These are phyloP conservation scores for Sporisorium exsertum DNA, from an alignment of 1,284 basidiomycete genomes.

Conservation along the genomic window DNA sequence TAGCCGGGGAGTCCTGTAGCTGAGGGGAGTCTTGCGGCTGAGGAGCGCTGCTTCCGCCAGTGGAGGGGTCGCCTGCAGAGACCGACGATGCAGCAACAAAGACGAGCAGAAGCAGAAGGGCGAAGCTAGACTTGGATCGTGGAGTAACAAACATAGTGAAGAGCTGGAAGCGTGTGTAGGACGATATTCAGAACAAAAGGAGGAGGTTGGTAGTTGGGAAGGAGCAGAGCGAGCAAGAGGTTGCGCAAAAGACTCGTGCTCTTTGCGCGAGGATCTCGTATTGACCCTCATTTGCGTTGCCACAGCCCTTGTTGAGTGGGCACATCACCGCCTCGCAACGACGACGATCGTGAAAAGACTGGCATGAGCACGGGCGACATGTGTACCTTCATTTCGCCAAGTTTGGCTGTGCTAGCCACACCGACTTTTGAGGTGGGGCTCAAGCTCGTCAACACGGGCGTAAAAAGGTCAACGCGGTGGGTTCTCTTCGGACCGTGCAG, in stretches of 20 bases:
- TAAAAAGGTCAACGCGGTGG: background rate
- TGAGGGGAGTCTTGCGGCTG: constrained; percentile 12
- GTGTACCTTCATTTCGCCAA: constrained; percentile 1
- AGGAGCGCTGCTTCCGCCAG: background rate
- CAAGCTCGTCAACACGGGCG: constrained; percentile 2
- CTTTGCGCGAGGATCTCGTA: background rate
- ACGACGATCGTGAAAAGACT: background rate
- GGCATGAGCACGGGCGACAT: background rate
- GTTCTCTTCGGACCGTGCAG: background rate
- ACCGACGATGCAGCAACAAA: constrained; percentile 6
- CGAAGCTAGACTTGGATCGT: constrained; percentile 4
- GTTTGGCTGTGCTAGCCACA: background rate
- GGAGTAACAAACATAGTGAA: background rate
- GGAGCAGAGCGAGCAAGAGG: background rate
- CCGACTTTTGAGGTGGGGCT: background rate
- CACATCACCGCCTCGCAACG: background rate
- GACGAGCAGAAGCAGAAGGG: constrained; percentile 9
- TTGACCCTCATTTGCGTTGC: background rate
- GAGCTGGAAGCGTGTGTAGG: background rate
- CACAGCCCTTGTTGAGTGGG: constrained; percentile 2
- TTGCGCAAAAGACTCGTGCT: background rate
- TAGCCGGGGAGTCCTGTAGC: constrained; percentile 11
- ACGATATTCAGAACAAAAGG: background rate
- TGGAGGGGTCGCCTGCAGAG: background rate
- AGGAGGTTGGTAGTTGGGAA: constrained; percentile 4